Evolutionary conservation across 805 yeast genomes (phyloP).

Genomic region (Ogataea sp.): DNA sequence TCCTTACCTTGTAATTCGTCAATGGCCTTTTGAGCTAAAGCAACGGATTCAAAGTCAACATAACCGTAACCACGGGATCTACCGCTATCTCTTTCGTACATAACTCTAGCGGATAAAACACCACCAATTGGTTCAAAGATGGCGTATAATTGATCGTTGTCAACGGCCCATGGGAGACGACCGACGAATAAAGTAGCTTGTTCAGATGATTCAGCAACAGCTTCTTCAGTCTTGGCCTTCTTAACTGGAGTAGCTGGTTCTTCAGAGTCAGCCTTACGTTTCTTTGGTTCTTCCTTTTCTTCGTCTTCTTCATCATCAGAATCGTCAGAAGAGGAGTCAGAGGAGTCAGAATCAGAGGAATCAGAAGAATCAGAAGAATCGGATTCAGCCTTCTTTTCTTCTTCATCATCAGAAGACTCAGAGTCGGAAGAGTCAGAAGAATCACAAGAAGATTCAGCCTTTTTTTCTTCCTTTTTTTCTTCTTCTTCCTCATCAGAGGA

Average conservation of each 20-base stretch:
- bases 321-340: slow-evolving; percentile 12
- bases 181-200: slow-evolving; percentile 93
- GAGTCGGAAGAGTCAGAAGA: slow-evolving; percentile 18
- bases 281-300: slow-evolving; percentile 20
- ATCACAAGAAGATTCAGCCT: too few relatives aligned
- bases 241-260: slow-evolving; percentile 38
- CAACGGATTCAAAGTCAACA: slow-evolving; percentile 80
- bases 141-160: slow-evolving; percentile 84
- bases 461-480: slow-evolving; percentile 17
- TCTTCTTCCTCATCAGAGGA: slow-evolving; percentile 10
- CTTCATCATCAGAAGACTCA: too few relatives aligned
- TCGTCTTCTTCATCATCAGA: slow-evolving; percentile 10
- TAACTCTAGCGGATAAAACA: slow-evolving; percentile 83
- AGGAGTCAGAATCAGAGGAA: slow-evolving; percentile 18
- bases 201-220: slow-evolving; percentile 31
- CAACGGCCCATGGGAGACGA: slow-evolving; percentile 94
- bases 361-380: slow-evolving; percentile 20
- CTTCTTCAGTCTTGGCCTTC: slow-evolving; percentile 34
- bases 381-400: too few relatives aligned
- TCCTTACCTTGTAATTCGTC: slow-evolving; percentile 84
- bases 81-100: slow-evolving; percentile 85
- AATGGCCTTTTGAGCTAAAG: slow-evolving; percentile 80
- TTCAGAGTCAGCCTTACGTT: slow-evolving; percentile 34
- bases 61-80: slow-evolving; percentile 97
- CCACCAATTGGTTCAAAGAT: slow-evolving; percentile 84